Conservation (phyloP, 2,329 filamentous ascomycete species). For the Aspergillus tubingensis region DNA sequence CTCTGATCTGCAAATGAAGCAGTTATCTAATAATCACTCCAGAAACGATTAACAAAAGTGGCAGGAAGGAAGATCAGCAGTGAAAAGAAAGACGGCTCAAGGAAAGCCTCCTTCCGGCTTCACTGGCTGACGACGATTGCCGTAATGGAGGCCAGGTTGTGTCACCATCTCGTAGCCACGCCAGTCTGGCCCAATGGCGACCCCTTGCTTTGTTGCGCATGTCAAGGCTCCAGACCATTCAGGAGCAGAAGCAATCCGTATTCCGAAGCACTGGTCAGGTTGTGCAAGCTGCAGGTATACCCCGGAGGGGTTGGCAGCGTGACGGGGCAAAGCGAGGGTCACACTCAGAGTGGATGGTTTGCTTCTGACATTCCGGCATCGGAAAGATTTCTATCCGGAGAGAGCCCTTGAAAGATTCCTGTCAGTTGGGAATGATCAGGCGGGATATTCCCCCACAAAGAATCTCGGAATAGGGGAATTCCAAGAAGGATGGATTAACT, state of each 20-base stretch:
- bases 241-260: neutral
- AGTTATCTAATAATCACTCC: neutral
- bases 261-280: neutral
- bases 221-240: neutral
- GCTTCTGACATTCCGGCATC: neutral
- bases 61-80: too few relatives aligned
- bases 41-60: neutral
- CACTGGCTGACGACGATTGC: neutral
- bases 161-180: neutral
- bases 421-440: neutral
- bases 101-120: neutral
- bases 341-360: neutral
- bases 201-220: neutral
- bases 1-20: neutral
- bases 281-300: neutral
- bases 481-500: neutral
- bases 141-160: neutral
- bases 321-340: neutral
- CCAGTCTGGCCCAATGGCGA: neutral
- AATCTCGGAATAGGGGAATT: neutral
- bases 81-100: neutral
- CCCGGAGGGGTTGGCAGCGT: neutral
- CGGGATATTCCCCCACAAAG: neutral
- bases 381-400: neutral
- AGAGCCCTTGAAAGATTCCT: too few relatives aligned